Conservation (phyloP, 352 stramenopile genomes). For the Synura sp. region DNA sequence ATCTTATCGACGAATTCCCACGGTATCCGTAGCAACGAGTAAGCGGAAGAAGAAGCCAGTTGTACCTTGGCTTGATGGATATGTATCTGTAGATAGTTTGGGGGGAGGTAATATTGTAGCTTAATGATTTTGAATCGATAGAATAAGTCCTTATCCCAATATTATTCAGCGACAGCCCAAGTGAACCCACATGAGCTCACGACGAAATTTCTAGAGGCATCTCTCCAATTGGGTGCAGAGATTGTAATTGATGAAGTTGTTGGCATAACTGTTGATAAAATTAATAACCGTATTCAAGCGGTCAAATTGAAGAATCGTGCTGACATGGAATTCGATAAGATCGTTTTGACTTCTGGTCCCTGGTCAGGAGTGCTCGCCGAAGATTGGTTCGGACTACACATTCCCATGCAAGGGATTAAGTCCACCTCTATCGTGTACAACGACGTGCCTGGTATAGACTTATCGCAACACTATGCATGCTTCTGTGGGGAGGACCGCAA, state of each 20-base stretch:
- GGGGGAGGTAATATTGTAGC: slow-evolving; percentile 42
- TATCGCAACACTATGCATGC: slow-evolving; percentile 52
- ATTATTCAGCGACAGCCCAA: no score
- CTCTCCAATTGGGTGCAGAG: not conserved
- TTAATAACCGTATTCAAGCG: no score
- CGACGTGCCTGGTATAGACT: slow-evolving; percentile 30
- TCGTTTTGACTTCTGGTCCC: slow-evolving; percentile 70
- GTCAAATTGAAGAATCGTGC: no score
- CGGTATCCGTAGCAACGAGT: slow-evolving; percentile 33
- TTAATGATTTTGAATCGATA: no score
- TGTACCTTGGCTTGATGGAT: not conserved
- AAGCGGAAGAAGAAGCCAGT: not conserved
- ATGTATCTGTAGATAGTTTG: not conserved
- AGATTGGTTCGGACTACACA: slow-evolving; percentile 59
- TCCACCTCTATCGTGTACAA: slow-evolving; percentile 50
- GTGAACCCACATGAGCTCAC: slow-evolving; percentile 64
- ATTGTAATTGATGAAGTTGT: slow-evolving; percentile 3
- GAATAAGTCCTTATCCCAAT: no score
- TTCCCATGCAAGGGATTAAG: slow-evolving; percentile 70
- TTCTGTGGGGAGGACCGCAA: slow-evolving; percentile 56
- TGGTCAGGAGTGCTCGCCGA: slow-evolving; percentile 66
- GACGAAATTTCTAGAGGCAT: slow-evolving; percentile 55
- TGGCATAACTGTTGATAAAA: no score
- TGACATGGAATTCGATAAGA: slow-evolving; percentile 48
- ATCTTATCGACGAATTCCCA: slow-evolving; percentile 45